These are phyloP conservation scores for Rhexocercosporidium sp. DNA, from an alignment of 2,329 filamentous ascomycete species.

Conservation along the genomic window DNA sequence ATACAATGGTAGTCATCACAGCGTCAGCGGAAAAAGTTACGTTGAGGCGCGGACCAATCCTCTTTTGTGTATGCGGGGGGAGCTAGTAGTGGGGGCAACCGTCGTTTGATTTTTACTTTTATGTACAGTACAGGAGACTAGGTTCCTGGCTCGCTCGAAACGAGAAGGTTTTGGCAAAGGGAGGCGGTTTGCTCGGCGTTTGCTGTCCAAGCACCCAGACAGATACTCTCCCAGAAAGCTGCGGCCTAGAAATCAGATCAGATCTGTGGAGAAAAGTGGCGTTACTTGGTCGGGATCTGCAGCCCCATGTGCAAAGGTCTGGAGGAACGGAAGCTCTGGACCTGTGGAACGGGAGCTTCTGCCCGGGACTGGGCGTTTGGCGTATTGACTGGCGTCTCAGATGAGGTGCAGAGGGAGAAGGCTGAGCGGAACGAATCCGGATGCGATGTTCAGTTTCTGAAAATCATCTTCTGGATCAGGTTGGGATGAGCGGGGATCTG, in stretches of 20 bases:
- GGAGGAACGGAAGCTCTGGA: slow-evolving; percentile 9
- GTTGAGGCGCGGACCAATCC: not conserved
- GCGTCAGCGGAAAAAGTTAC: not conserved
- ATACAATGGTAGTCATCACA: not conserved
- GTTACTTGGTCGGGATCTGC: slow-evolving; percentile 2
- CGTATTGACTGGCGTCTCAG: not conserved
- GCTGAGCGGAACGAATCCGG: slow-evolving; percentile 7
- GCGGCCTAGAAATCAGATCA: not conserved
- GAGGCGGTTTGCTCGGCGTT: too few relatives aligned
- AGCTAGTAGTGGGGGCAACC: not conserved
- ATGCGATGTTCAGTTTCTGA: not conserved
- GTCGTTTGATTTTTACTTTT: not conserved
- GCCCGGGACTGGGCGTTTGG: not conserved
- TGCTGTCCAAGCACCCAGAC: not conserved
- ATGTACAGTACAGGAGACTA: not conserved
- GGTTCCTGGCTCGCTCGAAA: not conserved
- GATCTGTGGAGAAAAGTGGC: not conserved
- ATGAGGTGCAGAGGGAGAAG: not conserved
- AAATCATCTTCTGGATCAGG: not conserved
- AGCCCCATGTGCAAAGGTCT: not conserved
- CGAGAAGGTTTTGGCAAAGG: not conserved
- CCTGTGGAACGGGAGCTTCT: slow-evolving; percentile 1
- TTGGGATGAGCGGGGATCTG: not conserved
- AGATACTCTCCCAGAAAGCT: not conserved
- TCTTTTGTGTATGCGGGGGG: not conserved